Conservation (phyloP, 768 basidiomycete species). For the Fomitopsis pulvina region DNA sequence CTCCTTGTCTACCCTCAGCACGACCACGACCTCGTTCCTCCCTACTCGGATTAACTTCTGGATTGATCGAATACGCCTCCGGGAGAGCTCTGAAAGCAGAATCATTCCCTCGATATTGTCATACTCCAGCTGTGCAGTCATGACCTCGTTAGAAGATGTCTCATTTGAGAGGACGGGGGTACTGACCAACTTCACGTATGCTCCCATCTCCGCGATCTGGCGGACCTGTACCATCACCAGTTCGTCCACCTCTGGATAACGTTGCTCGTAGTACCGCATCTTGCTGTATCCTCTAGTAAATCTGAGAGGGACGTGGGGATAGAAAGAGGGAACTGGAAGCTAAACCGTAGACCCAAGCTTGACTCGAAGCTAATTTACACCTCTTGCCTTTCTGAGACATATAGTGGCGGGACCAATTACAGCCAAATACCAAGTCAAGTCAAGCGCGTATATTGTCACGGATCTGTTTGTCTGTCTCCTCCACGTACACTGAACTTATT, state of each 20-base stretch:
- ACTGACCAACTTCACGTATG: conserved; percentile 94
- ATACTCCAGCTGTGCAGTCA: conserved; percentile 74
- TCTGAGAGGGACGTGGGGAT: too few relatives aligned
- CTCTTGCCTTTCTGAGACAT: too few relatives aligned
- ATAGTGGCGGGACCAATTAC: too few relatives aligned
- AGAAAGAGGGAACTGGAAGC: too few relatives aligned
- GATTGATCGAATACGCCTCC: conserved; percentile 93
- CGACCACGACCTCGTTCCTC: conserved; percentile 97
- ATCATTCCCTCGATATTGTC: conserved; percentile 99
- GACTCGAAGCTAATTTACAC: too few relatives aligned
- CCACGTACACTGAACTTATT: too few relatives aligned
- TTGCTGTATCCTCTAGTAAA: too few relatives aligned
- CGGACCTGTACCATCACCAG: conserved; percentile 99
- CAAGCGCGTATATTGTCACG: too few relatives aligned
- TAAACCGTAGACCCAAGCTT: too few relatives aligned
- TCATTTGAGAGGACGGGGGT: background rate
- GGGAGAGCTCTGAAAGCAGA: conserved; percentile 92
- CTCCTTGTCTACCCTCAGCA: conserved; percentile 96
- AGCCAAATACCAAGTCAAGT: too few relatives aligned
- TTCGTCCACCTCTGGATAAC: conserved; percentile 94
- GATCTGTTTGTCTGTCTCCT: too few relatives aligned
- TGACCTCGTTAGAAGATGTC: conserved; percentile 1
- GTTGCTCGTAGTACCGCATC: conserved; percentile 92
- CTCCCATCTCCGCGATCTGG: conserved; percentile 99
- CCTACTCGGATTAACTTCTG: conserved; percentile 98